These are phyloP conservation scores for Mesembryanthemum crystallinum DNA, from an alignment of 148 eudicot genomes.

Conservation along the genomic window DNA sequence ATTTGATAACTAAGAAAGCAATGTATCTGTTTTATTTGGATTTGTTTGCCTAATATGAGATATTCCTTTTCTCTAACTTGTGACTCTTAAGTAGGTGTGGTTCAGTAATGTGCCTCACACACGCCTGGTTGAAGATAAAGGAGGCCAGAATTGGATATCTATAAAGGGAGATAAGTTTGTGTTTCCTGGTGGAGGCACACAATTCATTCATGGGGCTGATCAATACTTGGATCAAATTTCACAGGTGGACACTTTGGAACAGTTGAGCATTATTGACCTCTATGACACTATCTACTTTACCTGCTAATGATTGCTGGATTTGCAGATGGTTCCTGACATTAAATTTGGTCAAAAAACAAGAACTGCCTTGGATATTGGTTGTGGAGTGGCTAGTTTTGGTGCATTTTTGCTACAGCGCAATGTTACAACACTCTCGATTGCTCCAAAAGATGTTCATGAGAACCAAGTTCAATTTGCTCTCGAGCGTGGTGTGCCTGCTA, in stretches of 20 bases:
- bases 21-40: slow-evolving; percentile 3
- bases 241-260: slow-evolving; percentile 35
- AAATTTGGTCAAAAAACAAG: slow-evolving; percentile 55
- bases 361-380: slow-evolving; percentile 69
- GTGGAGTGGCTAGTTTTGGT: slow-evolving; percentile 79
- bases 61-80: slow-evolving; percentile 10
- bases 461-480: slow-evolving; percentile 73
- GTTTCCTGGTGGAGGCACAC: slow-evolving; percentile 66
- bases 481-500: slow-evolving; percentile 83
- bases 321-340: slow-evolving; percentile 76
- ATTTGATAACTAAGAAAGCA: background rate
- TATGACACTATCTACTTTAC: slow-evolving; percentile 17
- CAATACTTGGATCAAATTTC: slow-evolving; percentile 76
- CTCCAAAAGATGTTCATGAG: slow-evolving; percentile 64
- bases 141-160: slow-evolving; percentile 61
- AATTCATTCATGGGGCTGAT: slow-evolving; percentile 61
- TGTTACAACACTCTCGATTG: slow-evolving; percentile 69
- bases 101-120: slow-evolving; percentile 62
- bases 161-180: slow-evolving; percentile 51
- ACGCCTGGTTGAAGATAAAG: slow-evolving; percentile 57
- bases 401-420: slow-evolving; percentile 60
- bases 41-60: background rate
- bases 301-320: slow-evolving; percentile 5
- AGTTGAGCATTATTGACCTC: background rate
- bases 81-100: slow-evolving; percentile 53